phyloP scores from a whole-genome alignment of 306 rosid species.

The Rosa chinensis region DNA sequence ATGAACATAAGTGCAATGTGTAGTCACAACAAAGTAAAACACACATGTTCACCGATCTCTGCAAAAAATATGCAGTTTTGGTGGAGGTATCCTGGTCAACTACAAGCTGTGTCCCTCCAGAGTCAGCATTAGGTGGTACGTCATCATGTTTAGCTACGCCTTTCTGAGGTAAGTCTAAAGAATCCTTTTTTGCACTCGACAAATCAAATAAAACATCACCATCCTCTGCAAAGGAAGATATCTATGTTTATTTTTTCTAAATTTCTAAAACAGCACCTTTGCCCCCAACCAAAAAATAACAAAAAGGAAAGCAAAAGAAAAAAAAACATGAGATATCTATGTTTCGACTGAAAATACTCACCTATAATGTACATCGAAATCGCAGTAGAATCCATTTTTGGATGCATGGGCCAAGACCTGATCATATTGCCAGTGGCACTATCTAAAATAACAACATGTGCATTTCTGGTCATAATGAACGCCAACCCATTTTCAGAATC shows the following conservation, averaged over 20 bases:
- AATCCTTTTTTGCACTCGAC: slow-evolving; percentile 38
- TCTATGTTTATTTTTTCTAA: neutral
- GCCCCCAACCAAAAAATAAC: neutral
- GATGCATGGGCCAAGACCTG: slow-evolving; percentile 41
- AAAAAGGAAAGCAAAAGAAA: neutral
- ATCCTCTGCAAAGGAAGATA: slow-evolving; percentile 48
- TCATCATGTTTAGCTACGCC: slow-evolving; percentile 35
- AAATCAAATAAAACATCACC: slow-evolving; percentile 37
- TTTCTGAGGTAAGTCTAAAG: slow-evolving; percentile 31
- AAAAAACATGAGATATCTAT: slow-evolving; percentile 15
- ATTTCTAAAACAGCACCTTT: neutral
- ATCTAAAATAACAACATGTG: slow-evolving; percentile 52
- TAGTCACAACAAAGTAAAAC: slow-evolving; percentile 70
- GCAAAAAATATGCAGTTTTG: slow-evolving; percentile 34
- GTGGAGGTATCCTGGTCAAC: slow-evolving; percentile 34
- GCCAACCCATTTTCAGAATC: slow-evolving; percentile 44
- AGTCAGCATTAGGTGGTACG: slow-evolving; percentile 32
- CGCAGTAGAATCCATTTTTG: slow-evolving; percentile 47
- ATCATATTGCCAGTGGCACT: slow-evolving; percentile 48
- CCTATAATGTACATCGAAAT: slow-evolving; percentile 71
- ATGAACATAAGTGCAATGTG: slow-evolving; percentile 53
- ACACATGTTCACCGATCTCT: slow-evolving; percentile 37
- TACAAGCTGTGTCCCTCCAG: slow-evolving; percentile 47
- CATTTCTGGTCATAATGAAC: slow-evolving; percentile 54
- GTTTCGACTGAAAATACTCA: slow-evolving; percentile 37